phyloP scores from a whole-genome alignment of 1,284 basidiomycete genomes.

The Cryptococcus sp. region DNA sequence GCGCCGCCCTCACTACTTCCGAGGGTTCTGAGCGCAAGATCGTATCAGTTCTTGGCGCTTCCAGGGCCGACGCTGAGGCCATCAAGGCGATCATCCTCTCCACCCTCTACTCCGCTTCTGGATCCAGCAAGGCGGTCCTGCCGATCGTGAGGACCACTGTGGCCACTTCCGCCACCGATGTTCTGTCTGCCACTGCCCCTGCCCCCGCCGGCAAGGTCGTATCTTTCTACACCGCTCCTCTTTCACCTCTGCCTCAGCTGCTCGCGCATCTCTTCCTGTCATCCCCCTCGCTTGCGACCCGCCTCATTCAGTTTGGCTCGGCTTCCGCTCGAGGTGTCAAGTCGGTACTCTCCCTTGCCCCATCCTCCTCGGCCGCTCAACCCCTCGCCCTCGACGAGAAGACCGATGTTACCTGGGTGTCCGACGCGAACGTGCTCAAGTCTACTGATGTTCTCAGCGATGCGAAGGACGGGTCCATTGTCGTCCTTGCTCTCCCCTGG shows the following conservation, averaged over 20 bases:
- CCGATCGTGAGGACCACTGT: constrained; percentile 47
- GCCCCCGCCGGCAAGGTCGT: constrained; percentile 45
- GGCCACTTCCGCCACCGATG: constrained; percentile 23
- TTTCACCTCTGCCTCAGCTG: constrained; percentile 49
- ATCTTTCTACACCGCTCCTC: constrained; percentile 52
- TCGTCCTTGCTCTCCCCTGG: constrained; percentile 54
- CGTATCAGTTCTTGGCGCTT: constrained; percentile 40
- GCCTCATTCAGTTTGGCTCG: constrained; percentile 48
- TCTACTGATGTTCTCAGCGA: constrained; percentile 43
- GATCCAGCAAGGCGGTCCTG: constrained; percentile 42
- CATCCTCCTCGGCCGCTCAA: constrained; percentile 17
- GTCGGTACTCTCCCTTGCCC: constrained; percentile 48
- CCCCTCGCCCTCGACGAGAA: constrained; percentile 27
- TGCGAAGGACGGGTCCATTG: constrained; percentile 45
- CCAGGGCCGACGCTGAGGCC: constrained; percentile 45
- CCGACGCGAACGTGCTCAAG: constrained; percentile 53
- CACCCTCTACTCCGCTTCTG: constrained; percentile 47
- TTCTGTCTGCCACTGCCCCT: constrained; percentile 23
- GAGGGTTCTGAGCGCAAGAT: constrained; percentile 32
- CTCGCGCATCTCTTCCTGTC: constrained; percentile 53
- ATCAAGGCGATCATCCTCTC: constrained; percentile 44
- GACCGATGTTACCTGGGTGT: constrained; percentile 51
- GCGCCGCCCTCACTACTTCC: constrained; percentile 30
- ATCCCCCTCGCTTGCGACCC: constrained; percentile 46
- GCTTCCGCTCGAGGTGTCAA: constrained; percentile 49